Evolutionary conservation across 768 basidiomycete genomes (phyloP), one percentile per base, ranked within the genome.

Genomic region (Candolleomyces aberdarensis): DNA sequence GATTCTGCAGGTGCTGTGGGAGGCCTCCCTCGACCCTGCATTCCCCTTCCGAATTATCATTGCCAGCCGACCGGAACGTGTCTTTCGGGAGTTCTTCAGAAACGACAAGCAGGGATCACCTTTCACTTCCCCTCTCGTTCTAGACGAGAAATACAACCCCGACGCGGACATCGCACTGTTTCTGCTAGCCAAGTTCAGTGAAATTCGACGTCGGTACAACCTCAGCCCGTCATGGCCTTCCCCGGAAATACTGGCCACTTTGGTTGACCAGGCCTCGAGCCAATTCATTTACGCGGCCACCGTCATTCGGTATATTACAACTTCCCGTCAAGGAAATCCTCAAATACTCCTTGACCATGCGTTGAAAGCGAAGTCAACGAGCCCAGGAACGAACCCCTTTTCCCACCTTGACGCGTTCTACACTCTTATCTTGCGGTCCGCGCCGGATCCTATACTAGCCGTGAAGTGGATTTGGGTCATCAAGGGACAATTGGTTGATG

Each of bases 241-340:
- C 26, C 29, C 56, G 14, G 54, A 56, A 6, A 29, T 11, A 3
- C 46, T 61, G 5, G 19, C 6, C 5, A 17, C 19, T 13, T 31
- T 52, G 8, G 6, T 52, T 13, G 10, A 8, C 7, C 36, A 44
- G 8, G 40, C 60, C 20, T 66, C 65, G 1, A 63, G 66, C 9
- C 66, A 66, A 41, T 64, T 63, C 47, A 63, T 66, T 15, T 62
- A 64, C 36, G 64, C 66, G 5, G 51, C 66, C 14, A 62, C 60
- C 4, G 62, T 65, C 17, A 59, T 59, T 11, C 57, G 56, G 9
- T 66, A 43, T 40, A 48, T 66, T 11, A 26, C 26, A 26, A 46
- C 47, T 19, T 29, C 44, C 32, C 52, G 57, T 13, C 39, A 22
- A 11, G 22, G 50, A 5, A 59, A 58, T 49, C 66, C 66, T 44